Conservation (phyloP, 2,329 filamentous ascomycete genomes). For the Calonectria montana region DNA sequence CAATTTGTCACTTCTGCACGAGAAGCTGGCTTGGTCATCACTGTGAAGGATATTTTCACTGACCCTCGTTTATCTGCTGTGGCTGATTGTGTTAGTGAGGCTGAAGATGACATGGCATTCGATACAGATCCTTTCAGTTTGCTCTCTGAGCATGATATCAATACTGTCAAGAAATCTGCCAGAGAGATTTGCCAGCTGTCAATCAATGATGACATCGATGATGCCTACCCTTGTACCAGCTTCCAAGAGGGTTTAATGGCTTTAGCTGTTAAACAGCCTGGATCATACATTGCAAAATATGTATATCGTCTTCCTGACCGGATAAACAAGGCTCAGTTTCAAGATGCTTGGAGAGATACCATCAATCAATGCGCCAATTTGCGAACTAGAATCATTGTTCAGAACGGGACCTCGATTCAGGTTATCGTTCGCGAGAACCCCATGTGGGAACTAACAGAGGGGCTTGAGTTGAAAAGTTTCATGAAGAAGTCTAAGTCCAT, state of each 20-base stretch:
- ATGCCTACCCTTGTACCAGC: constrained; percentile 50
- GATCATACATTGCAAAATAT: constrained; percentile 17
- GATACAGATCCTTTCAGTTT: not conserved
- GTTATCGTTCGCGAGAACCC: not conserved
- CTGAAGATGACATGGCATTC: not conserved
- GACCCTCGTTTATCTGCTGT: not conserved
- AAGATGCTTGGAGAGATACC: not conserved
- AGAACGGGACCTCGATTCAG: not conserved
- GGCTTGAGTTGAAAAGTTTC: not conserved
- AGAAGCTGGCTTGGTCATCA: not conserved
- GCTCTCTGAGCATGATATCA: not conserved
- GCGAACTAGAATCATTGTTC: not conserved
- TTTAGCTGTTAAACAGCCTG: constrained; percentile 15
- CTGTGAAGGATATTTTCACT: constrained; percentile 21
- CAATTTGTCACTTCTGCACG: constrained; percentile 38
- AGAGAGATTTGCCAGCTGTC: not conserved
- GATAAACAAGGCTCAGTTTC: not conserved
- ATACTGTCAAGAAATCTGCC: not conserved
- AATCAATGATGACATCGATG: constrained; percentile 35
- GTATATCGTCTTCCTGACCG: not conserved
- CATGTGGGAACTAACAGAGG: not conserved
- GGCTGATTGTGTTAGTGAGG: not conserved
- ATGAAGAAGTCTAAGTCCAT: not conserved
- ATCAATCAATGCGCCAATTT: not conserved
- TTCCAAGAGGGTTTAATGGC: constrained; percentile 50